phyloP scores from a whole-genome alignment of 75 land plant species.

The Picea glauca region DNA sequence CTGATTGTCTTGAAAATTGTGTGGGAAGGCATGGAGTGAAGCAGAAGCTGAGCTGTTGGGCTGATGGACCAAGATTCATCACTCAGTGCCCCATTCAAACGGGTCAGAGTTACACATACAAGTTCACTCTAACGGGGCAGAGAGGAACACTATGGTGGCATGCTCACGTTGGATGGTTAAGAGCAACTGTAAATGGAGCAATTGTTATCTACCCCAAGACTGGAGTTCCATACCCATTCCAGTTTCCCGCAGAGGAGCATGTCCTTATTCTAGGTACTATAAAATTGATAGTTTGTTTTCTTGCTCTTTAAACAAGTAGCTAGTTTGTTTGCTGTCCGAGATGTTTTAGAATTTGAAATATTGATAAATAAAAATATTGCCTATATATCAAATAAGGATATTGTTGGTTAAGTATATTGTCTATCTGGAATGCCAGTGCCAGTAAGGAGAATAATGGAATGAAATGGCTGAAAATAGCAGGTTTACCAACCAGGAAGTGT shows the following conservation, averaged over 20 bases:
- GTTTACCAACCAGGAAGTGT: no score
- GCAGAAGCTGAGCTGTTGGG: constrained; percentile 34
- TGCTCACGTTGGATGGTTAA: constrained; percentile 44
- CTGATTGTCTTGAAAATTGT: not conserved
- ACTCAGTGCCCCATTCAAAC: constrained; percentile 51
- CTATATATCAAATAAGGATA: no score
- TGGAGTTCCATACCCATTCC: constrained; percentile 26
- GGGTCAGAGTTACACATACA: constrained; percentile 20
- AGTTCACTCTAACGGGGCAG: constrained; percentile 17
- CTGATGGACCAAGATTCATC: constrained; percentile 44
- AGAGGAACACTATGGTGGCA: constrained; percentile 52
- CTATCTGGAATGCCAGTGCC: no score
- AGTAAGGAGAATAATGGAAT: no score
- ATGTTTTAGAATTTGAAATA: no score
- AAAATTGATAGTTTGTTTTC: not conserved
- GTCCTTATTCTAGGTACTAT: constrained; percentile 38
- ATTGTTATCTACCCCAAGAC: constrained; percentile 26
- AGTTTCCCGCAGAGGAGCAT: constrained; percentile 20
- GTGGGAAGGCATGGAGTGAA: constrained; percentile 51
- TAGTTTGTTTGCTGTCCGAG: no score
- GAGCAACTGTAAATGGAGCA: constrained; percentile 49
- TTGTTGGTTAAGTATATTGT: no score
- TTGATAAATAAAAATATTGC: no score
- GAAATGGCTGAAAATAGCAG: no score
- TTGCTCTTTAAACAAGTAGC: no score